Percentiles rank a stretch among this genome's conserved stretches.
Conservation (phyloP, 202 grass and related monocot species). For the Brachypodium distachyon region DNA sequence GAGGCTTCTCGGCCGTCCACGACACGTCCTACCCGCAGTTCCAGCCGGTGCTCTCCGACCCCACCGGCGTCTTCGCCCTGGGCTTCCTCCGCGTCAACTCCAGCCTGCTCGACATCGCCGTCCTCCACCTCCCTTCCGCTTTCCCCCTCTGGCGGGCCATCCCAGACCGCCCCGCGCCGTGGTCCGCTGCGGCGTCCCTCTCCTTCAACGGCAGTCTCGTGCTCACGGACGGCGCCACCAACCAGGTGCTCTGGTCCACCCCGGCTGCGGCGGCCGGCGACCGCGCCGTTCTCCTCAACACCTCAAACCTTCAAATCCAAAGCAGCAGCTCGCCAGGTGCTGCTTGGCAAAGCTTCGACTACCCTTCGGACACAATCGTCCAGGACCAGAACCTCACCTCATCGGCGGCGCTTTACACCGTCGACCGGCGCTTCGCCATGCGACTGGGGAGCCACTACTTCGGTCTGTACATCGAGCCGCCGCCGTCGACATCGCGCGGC, state of each 20-base stretch:
- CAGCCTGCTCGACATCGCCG: conserved; percentile 59
- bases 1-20: conserved; percentile 53
- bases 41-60: conserved; percentile 66
- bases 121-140: conserved; percentile 70
- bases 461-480: conserved; percentile 47
- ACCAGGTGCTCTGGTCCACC: conserved; percentile 62
- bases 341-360: conserved; percentile 83
- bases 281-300: conserved; percentile 58
- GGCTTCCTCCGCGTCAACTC: conserved; percentile 66
- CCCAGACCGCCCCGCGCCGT: conserved; percentile 26
- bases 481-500: background rate
- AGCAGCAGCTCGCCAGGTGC: background rate
- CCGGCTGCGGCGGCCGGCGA: conserved; percentile 29
- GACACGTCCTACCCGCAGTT: conserved; percentile 56
- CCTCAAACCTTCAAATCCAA: conserved; percentile 81
- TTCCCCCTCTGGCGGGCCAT: conserved; percentile 65
- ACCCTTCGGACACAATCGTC: conserved; percentile 75
- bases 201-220: conserved; percentile 55
- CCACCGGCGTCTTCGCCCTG: conserved; percentile 62
- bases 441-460: conserved; percentile 44
- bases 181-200: conserved; percentile 35
- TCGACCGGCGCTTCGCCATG: conserved; percentile 62
- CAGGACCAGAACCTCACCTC: conserved; percentile 87
- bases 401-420: conserved; percentile 29
- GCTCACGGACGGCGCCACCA: conserved; percentile 39